Evolutionary conservation across 2,329 filamentous ascomycete species (phyloP), one percentile per base, ranked within the genome.

Genomic region (Aurifilum marmelostoma): DNA sequence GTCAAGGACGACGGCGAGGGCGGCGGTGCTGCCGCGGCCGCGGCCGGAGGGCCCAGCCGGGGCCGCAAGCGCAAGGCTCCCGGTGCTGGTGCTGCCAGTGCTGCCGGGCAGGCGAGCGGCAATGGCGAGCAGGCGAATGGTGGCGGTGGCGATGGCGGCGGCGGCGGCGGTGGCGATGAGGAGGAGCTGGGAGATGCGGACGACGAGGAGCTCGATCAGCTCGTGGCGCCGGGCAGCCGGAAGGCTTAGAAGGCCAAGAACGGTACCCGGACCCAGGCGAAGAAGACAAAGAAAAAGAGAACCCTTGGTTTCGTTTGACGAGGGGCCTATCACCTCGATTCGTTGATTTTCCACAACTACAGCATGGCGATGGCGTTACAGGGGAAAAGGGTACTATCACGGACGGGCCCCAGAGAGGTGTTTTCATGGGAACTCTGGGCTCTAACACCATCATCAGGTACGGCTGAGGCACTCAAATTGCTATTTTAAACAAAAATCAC

Each of bases 141-240:
- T 8, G 37, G 60, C 12, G 34, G 60, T 6, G 37, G 27, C 14
- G 50, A 52, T 16, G 69, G 60, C 18, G 69, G 66, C 24, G 21
- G 21, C 7, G 69, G 66, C 24, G 37, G 37, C 37, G 37, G 37
- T 11, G 43, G 43, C 7, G 69, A 71, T 16, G 69, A 71, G 24
- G 69, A 71, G 54, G 71, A 71, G 63, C 69, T 71, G 63, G 68
- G 69, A 7, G 70, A 72, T 54, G 68, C 64, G 47, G 70, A 71
- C 37, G 70, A 71, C 21, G 70, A 68, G 39, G 70, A 69, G 21
- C 29, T 70, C 37, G 52, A 64, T 29, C 68, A 70, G 54, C 67
- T 69, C 43, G 67, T 71, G 24, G 67, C 67, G 8, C 63, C 67
- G 34, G 41, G 67, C 29, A 54, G 16, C 64, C 69, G 69, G 43